phyloP scores from a whole-genome alignment of 108 stramenopile species.

The Nitzschia palea region DNA sequence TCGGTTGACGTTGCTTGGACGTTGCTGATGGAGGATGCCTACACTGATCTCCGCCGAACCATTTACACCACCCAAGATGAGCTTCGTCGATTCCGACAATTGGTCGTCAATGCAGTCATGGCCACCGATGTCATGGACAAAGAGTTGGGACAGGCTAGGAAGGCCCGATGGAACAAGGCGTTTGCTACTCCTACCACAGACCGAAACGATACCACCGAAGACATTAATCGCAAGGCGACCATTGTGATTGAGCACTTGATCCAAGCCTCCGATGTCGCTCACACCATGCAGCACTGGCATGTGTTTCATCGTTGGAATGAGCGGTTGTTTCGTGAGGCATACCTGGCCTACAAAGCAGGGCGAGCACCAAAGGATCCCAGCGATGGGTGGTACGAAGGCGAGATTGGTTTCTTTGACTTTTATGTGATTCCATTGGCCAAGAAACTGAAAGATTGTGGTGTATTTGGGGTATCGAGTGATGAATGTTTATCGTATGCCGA shows the following conservation, averaged over 20 bases:
- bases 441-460: constrained; percentile 21
- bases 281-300: constrained; percentile 48
- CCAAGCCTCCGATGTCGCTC: constrained; percentile 41
- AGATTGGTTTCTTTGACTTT: constrained; percentile 15
- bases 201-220: not conserved
- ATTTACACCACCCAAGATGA: constrained; percentile 10
- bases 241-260: constrained; percentile 49
- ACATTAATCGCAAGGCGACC: constrained; percentile 12
- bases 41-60: not conserved
- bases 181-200: not conserved
- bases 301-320: constrained; percentile 49
- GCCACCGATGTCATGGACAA: constrained; percentile 15
- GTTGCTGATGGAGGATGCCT: not conserved
- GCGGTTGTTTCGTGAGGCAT: constrained; percentile 39
- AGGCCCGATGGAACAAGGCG: constrained; percentile 20
- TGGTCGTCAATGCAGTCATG: constrained; percentile 20
- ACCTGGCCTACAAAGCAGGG: constrained; percentile 10
- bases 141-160: constrained; percentile 1
- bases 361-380: constrained; percentile 2
- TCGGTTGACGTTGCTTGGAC: constrained; percentile 12
- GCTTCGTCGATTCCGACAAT: constrained; percentile 8
- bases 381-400: constrained; percentile 8
- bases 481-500: constrained; percentile 7
- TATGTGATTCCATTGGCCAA: constrained; percentile 20
- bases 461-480: constrained; percentile 20